Percentiles rank a stretch among this genome's conserved stretches.
Evolutionary conservation across 345 rosid species (phyloP).

Genomic region (Eucalyptus guilfoylei): DNA sequence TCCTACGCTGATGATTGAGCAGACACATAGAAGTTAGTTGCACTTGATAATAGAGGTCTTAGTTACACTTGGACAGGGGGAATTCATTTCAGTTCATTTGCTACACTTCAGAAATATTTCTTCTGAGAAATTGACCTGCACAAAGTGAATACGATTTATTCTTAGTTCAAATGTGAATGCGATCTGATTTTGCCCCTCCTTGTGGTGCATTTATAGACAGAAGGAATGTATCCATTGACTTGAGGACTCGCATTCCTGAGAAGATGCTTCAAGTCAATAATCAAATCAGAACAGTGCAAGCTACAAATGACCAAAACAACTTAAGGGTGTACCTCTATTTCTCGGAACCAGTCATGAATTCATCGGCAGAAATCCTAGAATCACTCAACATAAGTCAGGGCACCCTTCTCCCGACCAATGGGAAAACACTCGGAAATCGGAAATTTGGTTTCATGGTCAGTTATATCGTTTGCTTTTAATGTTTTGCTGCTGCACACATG

Average conservation of each 20-base stretch:
- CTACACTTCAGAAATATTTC: not conserved
- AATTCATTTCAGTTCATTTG: not conserved
- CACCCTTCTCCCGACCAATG: slow-evolving; percentile 40
- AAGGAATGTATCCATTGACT: slow-evolving; percentile 51
- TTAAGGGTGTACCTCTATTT: slow-evolving; percentile 71
- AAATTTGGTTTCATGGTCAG: slow-evolving; percentile 76
- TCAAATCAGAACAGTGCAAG: slow-evolving; percentile 63
- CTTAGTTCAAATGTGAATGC: not conserved
- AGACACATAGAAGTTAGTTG: not conserved
- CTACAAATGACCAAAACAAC: slow-evolving; percentile 51
- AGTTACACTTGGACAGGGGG: not conserved
- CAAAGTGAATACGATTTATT: not conserved
- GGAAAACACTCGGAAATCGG: slow-evolving; percentile 44
- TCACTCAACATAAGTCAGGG: slow-evolving; percentile 47
- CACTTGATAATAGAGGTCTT: not conserved
- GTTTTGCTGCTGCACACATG: not conserved
- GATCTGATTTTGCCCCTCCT: not conserved
- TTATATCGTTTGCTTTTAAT: not conserved
- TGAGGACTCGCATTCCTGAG: slow-evolving; percentile 66
- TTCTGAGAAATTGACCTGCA: not conserved
- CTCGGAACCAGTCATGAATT: slow-evolving; percentile 64
- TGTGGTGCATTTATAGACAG: slow-evolving; percentile 30
- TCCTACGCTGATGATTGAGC: not conserved
- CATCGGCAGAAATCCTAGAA: slow-evolving; percentile 47
- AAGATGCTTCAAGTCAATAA: slow-evolving; percentile 47